Evolutionary conservation across 192 early-diverging fungal genomes (phyloP).

Genomic region (Funneliformis mosseae): DNA sequence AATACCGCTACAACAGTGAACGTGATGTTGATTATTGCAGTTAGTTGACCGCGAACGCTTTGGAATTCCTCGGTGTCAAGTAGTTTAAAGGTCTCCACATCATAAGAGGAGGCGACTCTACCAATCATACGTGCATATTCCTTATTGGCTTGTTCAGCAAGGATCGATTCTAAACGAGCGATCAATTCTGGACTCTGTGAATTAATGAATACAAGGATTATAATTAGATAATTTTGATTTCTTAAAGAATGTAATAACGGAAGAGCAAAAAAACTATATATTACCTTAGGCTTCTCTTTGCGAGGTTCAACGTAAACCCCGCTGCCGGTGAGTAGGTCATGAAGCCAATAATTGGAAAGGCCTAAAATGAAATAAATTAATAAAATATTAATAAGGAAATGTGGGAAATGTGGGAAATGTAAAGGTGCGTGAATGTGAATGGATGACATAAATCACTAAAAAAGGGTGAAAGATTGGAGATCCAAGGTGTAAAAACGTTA

Average conservation of each 20-base stretch:
- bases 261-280: neutral
- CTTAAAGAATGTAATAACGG: neutral
- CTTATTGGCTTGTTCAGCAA: constrained; percentile 37
- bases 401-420: neutral
- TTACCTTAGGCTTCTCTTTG: constrained; percentile 33
- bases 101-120: constrained; percentile 29
- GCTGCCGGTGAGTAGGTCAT: constrained; percentile 34
- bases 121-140: constrained; percentile 37
- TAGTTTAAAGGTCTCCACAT: constrained; percentile 34
- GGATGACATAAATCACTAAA: too few species aligned
- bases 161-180: constrained; percentile 27
- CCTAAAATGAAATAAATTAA: constrained; percentile 3
- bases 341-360: constrained; percentile 34
- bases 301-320: constrained; percentile 28
- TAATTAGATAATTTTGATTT: neutral
- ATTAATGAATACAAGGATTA: neutral
- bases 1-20: constrained; percentile 37
- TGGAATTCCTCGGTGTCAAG: constrained; percentile 32
- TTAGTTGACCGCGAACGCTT: constrained; percentile 31
- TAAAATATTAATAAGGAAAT: neutral
- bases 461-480: too few species aligned
- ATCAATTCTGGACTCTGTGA: constrained; percentile 33
- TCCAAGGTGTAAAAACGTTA: too few species aligned
- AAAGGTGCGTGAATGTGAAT: too few species aligned
- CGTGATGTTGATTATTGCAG: constrained; percentile 36